These are phyloP conservation scores for Talaromyces sp. DNA, from an alignment of 2,329 filamentous ascomycete species.

Conservation along the genomic window DNA sequence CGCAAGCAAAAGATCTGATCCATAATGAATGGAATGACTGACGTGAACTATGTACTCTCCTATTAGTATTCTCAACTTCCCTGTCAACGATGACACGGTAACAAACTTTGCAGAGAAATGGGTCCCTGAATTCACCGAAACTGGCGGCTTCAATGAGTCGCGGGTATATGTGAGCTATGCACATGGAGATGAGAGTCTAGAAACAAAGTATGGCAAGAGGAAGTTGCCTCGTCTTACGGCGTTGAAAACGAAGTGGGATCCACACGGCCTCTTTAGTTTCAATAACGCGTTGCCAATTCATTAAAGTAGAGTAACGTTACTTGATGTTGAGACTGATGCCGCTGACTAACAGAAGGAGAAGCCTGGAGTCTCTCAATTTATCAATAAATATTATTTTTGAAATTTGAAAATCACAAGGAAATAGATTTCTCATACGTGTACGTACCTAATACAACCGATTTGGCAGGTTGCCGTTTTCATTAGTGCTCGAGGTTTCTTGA, in stretches of 20 bases:
- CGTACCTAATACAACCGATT: not conserved
- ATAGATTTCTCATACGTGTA: not conserved
- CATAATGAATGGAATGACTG: not conserved
- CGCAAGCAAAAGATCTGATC: not conserved
- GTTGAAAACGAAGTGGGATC: not conserved
- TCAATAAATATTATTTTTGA: no score
- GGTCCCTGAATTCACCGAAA: not conserved
- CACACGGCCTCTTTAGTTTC: not conserved
- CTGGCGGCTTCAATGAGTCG: not conserved
- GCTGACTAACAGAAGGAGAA: no score
- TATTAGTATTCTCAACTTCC: not conserved
- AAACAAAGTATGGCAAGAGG: not conserved
- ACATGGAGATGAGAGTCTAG: not conserved
- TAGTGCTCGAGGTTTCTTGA: not conserved
- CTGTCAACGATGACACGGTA: not conserved
- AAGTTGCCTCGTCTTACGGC: not conserved
- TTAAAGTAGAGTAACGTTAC: not conserved
- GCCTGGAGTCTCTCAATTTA: not conserved
- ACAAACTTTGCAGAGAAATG: not conserved
- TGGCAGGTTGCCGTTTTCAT: not conserved
- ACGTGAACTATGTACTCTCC: not conserved
- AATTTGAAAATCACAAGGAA: not conserved
- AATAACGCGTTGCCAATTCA: not conserved
- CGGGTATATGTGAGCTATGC: not conserved
- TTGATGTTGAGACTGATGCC: not conserved